Evolutionary conservation across 2,329 filamentous ascomycete species (phyloP).

Genomic region (Colletotrichum salicis): DNA sequence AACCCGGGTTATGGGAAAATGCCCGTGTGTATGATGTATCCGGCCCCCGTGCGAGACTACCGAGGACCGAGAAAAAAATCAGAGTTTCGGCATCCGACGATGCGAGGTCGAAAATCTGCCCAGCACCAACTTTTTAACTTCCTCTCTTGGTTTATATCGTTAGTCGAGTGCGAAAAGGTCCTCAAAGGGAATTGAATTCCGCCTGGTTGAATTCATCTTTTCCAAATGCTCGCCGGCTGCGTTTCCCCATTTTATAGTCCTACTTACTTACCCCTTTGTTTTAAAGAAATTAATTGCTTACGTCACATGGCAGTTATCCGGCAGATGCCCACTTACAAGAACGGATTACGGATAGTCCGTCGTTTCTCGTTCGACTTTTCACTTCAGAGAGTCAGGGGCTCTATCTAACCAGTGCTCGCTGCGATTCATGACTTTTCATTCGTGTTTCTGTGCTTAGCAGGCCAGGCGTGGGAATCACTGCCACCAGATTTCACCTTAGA

Average conservation of each 20-base stretch:
- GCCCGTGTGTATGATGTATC: background rate
- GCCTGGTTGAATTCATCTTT: background rate
- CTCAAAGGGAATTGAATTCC: background rate
- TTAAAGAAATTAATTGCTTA: slow-evolving; percentile 3
- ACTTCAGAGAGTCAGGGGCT: background rate
- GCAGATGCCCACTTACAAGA: background rate
- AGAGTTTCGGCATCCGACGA: background rate
- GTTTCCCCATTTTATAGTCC: background rate
- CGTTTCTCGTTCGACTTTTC: background rate
- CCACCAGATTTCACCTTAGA: background rate
- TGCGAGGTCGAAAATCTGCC: background rate
- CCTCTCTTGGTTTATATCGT: background rate
- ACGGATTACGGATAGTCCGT: background rate
- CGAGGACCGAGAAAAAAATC: background rate
- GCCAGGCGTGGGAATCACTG: background rate
- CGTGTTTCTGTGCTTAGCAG: background rate
- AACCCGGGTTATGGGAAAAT: background rate
- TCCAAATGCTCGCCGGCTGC: background rate
- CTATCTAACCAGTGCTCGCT: background rate
- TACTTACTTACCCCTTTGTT: background rate
- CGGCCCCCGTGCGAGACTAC: background rate
- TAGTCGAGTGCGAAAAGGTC: background rate
- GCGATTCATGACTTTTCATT: background rate
- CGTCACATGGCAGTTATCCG: slow-evolving; percentile 1
- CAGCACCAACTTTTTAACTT: background rate